A percentile compares a stretch with the other conserved stretches of the same genome.
phyloP scores from a whole-genome alignment of 371 early-diverging fungal species.

The Mortierella sp. region DNA sequence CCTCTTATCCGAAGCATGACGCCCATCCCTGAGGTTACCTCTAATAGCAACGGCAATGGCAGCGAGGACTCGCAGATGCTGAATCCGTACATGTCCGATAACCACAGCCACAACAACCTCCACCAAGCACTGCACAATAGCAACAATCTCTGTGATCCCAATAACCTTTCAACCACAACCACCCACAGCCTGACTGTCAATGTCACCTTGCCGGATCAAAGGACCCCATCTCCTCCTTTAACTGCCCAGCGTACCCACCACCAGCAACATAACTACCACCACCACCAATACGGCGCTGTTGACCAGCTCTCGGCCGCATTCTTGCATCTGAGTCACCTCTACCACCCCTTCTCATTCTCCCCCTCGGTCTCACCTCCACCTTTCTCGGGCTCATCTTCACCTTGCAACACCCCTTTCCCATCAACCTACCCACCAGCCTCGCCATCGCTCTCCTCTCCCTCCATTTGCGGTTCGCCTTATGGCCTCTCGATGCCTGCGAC shows the following conservation, averaged over 20 bases:
- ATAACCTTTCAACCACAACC: neutral
- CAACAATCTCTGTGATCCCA: neutral
- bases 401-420: neutral
- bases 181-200: neutral
- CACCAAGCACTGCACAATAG: neutral
- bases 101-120: neutral
- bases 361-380: neutral
- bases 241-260: neutral
- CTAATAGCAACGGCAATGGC: neutral
- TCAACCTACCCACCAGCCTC: neutral
- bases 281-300: neutral
- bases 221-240: neutral
- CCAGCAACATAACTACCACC: neutral
- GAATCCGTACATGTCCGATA: neutral
- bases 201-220: neutral
- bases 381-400: neutral
- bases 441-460: neutral
- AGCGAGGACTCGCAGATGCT: neutral
- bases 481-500: neutral
- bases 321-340: neutral
- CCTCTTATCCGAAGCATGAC: neutral
- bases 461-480: neutral
- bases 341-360: neutral
- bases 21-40: neutral
- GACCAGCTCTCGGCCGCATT: neutral